Percentiles rank a stretch among this genome's conserved stretches.
Conservation (phyloP, 2,329 filamentous ascomycete genomes). For the Colletotrichum nymphaeae region DNA sequence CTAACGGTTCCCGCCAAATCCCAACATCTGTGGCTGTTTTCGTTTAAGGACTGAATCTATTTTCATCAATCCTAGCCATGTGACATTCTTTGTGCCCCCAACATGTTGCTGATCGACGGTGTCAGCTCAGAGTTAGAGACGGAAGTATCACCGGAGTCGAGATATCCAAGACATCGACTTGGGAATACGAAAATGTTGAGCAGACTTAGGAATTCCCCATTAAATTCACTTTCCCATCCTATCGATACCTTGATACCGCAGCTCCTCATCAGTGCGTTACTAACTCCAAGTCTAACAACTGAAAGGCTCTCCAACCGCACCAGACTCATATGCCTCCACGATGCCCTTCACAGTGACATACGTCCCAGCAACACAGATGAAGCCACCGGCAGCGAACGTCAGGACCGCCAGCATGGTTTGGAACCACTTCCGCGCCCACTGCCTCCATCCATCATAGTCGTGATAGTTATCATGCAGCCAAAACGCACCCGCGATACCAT, state of each 20-base stretch:
- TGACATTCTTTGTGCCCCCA: neutral
- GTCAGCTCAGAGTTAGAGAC: neutral
- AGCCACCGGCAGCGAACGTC: slow-evolving; percentile 57
- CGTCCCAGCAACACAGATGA: slow-evolving; percentile 60
- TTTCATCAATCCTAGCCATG: neutral
- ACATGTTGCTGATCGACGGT: neutral
- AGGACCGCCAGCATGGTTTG: slow-evolving; percentile 52
- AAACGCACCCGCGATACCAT: slow-evolving; percentile 62
- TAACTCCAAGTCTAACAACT: slow-evolving; percentile 15
- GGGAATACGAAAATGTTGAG: neutral
- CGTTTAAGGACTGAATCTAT: neutral
- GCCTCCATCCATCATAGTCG: slow-evolving; percentile 49
- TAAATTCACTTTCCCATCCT: neutral
- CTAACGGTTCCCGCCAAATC: neutral
- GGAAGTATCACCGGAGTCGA: neutral
- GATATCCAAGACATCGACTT: neutral
- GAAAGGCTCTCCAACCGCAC: slow-evolving; percentile 18
- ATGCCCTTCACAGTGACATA: slow-evolving; percentile 58
- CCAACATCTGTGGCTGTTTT: too few relatives aligned
- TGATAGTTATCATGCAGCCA: slow-evolving; percentile 63
- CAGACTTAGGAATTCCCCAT: neutral
- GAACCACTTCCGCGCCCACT: slow-evolving; percentile 50
- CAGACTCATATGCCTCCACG: slow-evolving; percentile 37
- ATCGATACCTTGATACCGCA: neutral
- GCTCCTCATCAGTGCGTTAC: too few relatives aligned